Percentiles rank a stretch among this genome's conserved stretches.
phyloP scores from a whole-genome alignment of 768 basidiomycete species.

The Basidioascus undulatus region DNA sequence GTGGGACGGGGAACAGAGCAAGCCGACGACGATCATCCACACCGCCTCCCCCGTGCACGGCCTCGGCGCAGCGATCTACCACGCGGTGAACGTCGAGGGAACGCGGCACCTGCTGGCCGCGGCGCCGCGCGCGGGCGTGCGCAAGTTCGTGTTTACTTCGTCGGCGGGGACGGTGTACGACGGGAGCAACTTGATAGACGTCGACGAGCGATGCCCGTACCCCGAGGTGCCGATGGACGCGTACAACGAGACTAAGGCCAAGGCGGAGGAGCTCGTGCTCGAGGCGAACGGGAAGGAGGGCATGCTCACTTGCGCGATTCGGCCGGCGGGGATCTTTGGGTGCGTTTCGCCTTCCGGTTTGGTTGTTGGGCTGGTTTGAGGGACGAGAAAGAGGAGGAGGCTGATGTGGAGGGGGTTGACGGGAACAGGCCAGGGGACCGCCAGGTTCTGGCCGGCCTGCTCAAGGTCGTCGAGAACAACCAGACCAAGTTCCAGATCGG shows the following conservation, averaged over 20 bases:
- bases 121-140: constrained; percentile 42
- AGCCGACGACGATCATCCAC: constrained; percentile 77
- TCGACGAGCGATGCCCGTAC: constrained; percentile 62
- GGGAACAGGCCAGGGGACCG: constrained; percentile 77
- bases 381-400: no score
- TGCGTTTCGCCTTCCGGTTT: constrained; percentile 22
- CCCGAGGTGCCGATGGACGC: constrained; percentile 58
- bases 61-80: constrained; percentile 44
- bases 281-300: constrained; percentile 66
- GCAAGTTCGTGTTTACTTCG: constrained; percentile 80
- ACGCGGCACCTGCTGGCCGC: constrained; percentile 65
- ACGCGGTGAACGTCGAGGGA: constrained; percentile 83
- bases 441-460: constrained; percentile 57
- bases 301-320: constrained; percentile 62
- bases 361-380: no score
- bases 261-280: constrained; percentile 61
- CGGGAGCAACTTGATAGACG: constrained; percentile 50
- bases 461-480: constrained; percentile 47
- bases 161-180: constrained; percentile 79
- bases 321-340: constrained; percentile 95
- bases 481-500: constrained; percentile 89
- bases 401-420: background rate
- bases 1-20: constrained; percentile 46
- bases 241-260: constrained; percentile 83
- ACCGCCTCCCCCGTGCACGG: constrained; percentile 69